Conservation (phyloP, 73 alveolate genomes). For the Tetrahymena elliotti region DNA sequence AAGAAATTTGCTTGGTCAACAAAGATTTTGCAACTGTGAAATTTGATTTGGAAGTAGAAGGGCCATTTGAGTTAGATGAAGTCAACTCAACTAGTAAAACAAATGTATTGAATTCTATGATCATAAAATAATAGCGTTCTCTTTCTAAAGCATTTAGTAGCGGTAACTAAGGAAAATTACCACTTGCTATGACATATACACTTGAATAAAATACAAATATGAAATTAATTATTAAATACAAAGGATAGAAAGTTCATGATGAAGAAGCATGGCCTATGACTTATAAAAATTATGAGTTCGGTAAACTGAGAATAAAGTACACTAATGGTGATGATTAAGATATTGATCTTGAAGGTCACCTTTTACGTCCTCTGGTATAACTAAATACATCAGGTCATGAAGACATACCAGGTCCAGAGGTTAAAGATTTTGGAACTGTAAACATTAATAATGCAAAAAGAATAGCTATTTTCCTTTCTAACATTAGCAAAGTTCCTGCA, state of each 20-base stretch:
- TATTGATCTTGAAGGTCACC: constrained; percentile 45
- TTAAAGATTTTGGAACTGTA: constrained; percentile 60
- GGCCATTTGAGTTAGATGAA: constrained; percentile 59
- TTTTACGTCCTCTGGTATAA: constrained; percentile 54
- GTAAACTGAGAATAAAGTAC: constrained; percentile 38
- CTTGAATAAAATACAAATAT: constrained; percentile 31
- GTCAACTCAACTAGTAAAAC: constrained; percentile 55
- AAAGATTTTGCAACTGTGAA: constrained; percentile 57
- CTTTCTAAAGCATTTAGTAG: constrained; percentile 1
- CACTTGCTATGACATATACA: constrained; percentile 15
- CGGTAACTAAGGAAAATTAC: constrained; percentile 12
- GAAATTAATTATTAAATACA: constrained; percentile 42
- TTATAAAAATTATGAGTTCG: constrained; percentile 44
- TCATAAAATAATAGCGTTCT: not conserved
- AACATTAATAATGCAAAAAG: constrained; percentile 46
- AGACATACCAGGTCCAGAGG: constrained; percentile 54
- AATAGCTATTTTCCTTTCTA: constrained; percentile 46
- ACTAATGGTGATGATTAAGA: constrained; percentile 56
- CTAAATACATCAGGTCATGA: constrained; percentile 46
- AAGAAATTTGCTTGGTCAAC: constrained; percentile 46
- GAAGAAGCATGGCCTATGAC: constrained; percentile 67
- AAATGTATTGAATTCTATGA: constrained; percentile 20
- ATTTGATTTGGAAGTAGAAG: constrained; percentile 51
- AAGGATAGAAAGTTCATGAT: constrained; percentile 49
- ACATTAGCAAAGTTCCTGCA: constrained; percentile 59